Percentiles rank a stretch among this genome's conserved stretches.
These are phyloP conservation scores for Limtongozyma cylindracea DNA, from an alignment of 805 yeast species.

Conservation along the genomic window DNA sequence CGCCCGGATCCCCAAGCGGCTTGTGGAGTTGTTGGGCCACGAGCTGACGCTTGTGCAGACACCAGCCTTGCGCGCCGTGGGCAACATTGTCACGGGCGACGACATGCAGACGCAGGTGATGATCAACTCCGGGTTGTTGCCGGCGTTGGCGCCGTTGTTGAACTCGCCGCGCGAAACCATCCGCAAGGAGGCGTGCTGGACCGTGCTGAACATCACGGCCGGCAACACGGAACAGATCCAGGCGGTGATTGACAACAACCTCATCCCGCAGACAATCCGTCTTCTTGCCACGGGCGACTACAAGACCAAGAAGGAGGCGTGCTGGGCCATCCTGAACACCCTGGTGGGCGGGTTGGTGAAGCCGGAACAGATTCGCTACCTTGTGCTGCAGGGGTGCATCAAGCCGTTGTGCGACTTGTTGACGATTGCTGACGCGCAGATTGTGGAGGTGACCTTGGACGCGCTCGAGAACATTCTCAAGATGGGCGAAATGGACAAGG, in stretches of 20 bases:
- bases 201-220: constrained; percentile 92
- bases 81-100: constrained; percentile 94
- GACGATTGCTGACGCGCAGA: constrained; percentile 69
- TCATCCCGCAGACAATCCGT: constrained; percentile 77
- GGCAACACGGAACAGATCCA: constrained; percentile 91
- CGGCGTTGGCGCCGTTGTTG: constrained; percentile 60
- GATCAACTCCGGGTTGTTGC: constrained; percentile 76
- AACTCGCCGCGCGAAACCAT: constrained; percentile 75
- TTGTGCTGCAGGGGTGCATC: constrained; percentile 88
- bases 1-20: constrained; percentile 81
- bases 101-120: constrained; percentile 90
- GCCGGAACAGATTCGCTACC: constrained; percentile 84
- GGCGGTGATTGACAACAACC: constrained; percentile 85
- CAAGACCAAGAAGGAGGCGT: constrained; percentile 93
- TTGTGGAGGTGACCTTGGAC: constrained; percentile 85
- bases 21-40: constrained; percentile 76
- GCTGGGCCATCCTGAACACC: constrained; percentile 98
- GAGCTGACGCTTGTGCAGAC: constrained; percentile 77
- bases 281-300: constrained; percentile 65
- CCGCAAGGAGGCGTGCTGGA: constrained; percentile 97
- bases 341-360: constrained; percentile 82
- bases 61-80: constrained; percentile 92
- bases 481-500: constrained; percentile 86
- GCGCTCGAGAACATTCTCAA: constrained; percentile 83
- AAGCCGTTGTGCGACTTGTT: constrained; percentile 90